Evolutionary conservation across 2,329 filamentous ascomycete species (phyloP), one percentile per base, ranked within the genome.

Genomic region (Pseudohalonectria lignicola): DNA sequence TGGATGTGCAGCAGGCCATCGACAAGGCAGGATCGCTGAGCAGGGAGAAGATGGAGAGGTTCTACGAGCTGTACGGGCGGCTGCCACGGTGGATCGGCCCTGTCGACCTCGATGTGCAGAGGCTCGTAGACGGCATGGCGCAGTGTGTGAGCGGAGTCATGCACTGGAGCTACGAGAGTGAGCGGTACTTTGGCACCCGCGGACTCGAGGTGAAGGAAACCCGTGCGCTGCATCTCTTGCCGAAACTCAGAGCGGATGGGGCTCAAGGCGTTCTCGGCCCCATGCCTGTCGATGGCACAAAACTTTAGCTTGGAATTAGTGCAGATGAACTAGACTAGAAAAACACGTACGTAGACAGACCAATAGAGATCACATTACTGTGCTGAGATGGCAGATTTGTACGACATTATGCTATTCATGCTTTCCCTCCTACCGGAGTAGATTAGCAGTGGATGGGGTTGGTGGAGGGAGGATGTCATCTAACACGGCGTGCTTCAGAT

Each of bases 81-180:
- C 23, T 47, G 6, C 45, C 47, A 3, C 39, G 38, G 4, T 47
- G 41, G 34, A 41, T 39, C 25, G 43, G 39, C 1, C 41, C 37
- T 7, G 23, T 46, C 13, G 47, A 46, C n/a, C 29, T 47, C n/a
- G 39, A 47, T 21, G 39, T 45, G 7, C 40, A 42, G 23, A 26
- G 20, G 19, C 46, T 41, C 17, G 35, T 47, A 11, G 37, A 48
- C 18, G 47, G 47, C 6, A 31, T 53, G 12, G 51, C 41, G 5
- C 44, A 51, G 20, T 51, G 47, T 40, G 44, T 47, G 12, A 41
- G 44, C 2, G 49, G 39, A 19, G 45, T 44, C 34, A 42, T 45
- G n/a, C 44, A 49, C 20, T 53, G 51, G 49, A 49, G 46, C 18
- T 49, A 40, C 21, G 48, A 50, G 39, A 50, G 42, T 28, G 23